phyloP scores from a whole-genome alignment of 2,329 filamentous ascomycete species.

The Sporothrix mexicana region DNA sequence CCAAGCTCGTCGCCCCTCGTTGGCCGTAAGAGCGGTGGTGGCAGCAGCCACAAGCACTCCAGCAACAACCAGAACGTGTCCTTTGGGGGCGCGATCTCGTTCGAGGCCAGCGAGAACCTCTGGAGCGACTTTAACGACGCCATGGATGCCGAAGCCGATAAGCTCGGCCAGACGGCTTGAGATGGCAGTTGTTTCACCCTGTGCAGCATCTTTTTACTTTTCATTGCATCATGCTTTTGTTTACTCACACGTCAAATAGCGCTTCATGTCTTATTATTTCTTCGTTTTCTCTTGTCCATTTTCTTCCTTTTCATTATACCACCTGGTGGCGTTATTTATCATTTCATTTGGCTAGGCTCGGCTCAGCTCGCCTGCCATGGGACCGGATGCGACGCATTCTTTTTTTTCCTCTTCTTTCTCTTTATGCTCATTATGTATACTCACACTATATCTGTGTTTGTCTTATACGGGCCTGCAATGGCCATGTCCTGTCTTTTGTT shows the following conservation, averaged over 20 bases:
- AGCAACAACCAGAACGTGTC: slow-evolving; percentile 34
- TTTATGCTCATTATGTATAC: too few relatives aligned
- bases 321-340: slow-evolving; percentile 3
- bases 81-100: slow-evolving; percentile 39
- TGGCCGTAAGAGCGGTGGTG: slow-evolving; percentile 37
- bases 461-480: neutral
- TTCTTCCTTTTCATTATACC: neutral
- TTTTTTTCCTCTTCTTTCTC: too few relatives aligned
- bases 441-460: neutral
- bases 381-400: neutral
- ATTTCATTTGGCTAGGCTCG: neutral
- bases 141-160: slow-evolving; percentile 21
- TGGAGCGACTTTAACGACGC: slow-evolving; percentile 39
- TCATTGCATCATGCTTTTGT: neutral
- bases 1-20: slow-evolving; percentile 55
- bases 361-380: neutral
- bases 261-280: neutral
- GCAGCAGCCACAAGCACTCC: slow-evolving; percentile 25
- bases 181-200: neutral
- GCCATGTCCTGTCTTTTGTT: neutral
- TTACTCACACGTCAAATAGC: neutral
- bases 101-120: slow-evolving; percentile 38
- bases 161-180: slow-evolving; percentile 7
- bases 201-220: neutral
- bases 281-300: neutral